Evolutionary conservation across 1,139 yeast genomes (phyloP).

Genomic region (Protomyces macrosporus): DNA sequence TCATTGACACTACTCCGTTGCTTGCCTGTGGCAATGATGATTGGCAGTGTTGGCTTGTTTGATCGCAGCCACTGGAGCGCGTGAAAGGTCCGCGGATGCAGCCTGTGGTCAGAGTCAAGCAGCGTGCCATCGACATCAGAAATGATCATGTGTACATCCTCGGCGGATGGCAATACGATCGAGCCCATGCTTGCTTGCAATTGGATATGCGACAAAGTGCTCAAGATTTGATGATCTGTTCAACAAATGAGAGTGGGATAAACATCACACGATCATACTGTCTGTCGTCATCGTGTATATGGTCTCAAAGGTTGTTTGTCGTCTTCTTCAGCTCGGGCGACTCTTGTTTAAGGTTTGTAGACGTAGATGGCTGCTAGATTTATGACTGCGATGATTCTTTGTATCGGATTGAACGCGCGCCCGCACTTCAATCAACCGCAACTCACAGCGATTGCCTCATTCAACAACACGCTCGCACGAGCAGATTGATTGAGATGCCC

Average conservation of each 20-base stretch:
- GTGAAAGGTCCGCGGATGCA: conserved; percentile 27
- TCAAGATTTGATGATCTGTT: too few relatives aligned
- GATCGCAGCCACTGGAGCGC: conserved; percentile 26
- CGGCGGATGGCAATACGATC: not conserved
- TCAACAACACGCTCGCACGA: not conserved
- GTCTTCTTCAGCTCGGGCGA: too few relatives aligned
- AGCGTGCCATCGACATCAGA: conserved; percentile 29
- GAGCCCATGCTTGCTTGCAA: not conserved
- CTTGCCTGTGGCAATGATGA: conserved; percentile 28
- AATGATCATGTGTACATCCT: conserved; percentile 14
- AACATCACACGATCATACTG: too few relatives aligned
- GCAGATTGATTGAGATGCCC: not conserved
- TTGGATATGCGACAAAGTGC: not conserved
- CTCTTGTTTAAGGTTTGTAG: too few relatives aligned
- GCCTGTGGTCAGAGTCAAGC: conserved; percentile 25
- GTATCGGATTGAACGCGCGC: not conserved
- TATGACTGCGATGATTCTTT: not conserved
- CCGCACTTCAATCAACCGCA: not conserved
- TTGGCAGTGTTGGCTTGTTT: conserved; percentile 25
- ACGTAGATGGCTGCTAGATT: not conserved
- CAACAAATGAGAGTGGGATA: too few relatives aligned
- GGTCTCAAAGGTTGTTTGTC: too few relatives aligned
- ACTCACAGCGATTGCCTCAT: not conserved
- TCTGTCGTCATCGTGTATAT: too few relatives aligned
- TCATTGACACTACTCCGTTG: conserved; percentile 26